A percentile compares a stretch with the other conserved stretches of the same genome.
These are phyloP conservation scores for Candida glucosophila DNA, from an alignment of 1,139 yeast genomes.

Conservation along the genomic window DNA sequence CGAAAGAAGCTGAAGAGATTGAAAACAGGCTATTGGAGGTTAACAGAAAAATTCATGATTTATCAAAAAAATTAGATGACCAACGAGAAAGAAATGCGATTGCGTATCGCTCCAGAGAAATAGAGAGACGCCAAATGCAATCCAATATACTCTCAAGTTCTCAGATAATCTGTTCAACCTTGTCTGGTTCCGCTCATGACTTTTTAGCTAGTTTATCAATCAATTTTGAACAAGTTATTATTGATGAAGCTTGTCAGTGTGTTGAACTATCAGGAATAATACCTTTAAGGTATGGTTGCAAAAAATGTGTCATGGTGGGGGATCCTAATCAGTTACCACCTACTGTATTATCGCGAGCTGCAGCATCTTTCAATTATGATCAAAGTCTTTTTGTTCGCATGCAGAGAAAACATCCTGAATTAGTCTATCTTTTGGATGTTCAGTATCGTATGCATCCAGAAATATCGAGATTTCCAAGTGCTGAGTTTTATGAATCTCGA, in stretches of 20 bases:
- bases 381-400: constrained; percentile 92
- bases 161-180: constrained; percentile 82
- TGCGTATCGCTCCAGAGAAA: constrained; percentile 66
- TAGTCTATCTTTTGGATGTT: constrained; percentile 73
- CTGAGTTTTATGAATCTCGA: constrained; percentile 66
- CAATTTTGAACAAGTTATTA: constrained; percentile 84
- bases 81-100: constrained; percentile 67
- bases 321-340: constrained; percentile 99
- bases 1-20: constrained; percentile 31
- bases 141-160: constrained; percentile 67
- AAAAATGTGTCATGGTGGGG: constrained; percentile 93
- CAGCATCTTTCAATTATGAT: constrained; percentile 72
- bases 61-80: constrained; percentile 69
- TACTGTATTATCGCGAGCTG: constrained; percentile 89
- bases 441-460: constrained; percentile 98
- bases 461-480: constrained; percentile 80
- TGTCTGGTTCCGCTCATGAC: constrained; percentile 94
- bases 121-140: constrained; percentile 69
- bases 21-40: constrained; percentile 48
- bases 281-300: constrained; percentile 89
- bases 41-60: constrained; percentile 51
- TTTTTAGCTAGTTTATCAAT: constrained; percentile 67
- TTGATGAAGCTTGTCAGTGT: constrained; percentile 98
- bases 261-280: constrained; percentile 88
- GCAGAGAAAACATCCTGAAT: constrained; percentile 58